phyloP scores from a whole-genome alignment of 768 basidiomycete genomes.

The Tylopilus cervinicoccineus region DNA sequence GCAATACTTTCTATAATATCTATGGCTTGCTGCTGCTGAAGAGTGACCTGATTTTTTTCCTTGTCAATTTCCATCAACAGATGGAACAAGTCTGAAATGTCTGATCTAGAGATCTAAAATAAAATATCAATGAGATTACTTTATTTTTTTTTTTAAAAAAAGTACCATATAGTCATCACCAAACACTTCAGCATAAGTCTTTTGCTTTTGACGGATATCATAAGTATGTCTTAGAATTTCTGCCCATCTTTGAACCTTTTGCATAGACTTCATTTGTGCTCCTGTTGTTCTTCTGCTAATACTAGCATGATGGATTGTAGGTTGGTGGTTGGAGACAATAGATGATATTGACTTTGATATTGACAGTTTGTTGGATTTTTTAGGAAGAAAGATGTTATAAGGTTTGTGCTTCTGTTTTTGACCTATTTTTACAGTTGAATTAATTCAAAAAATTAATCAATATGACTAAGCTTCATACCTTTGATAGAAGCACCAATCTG shows the following conservation, averaged over 20 bases:
- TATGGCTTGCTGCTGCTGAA: slow-evolving; percentile 10
- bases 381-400: not conserved
- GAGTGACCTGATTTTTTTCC: slow-evolving; percentile 19
- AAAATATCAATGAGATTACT: not conserved
- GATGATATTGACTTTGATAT: not conserved
- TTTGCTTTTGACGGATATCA: not conserved
- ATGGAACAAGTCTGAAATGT: slow-evolving; percentile 11
- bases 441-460: not conserved
- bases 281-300: not conserved
- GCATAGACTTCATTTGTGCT: not conserved
- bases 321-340: not conserved
- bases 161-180: slow-evolving; percentile 16
- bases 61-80: slow-evolving; percentile 21
- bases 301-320: not conserved
- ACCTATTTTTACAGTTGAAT: not conserved
- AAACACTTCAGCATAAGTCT: slow-evolving; percentile 10
- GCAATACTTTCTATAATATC: slow-evolving; percentile 8
- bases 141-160: fast-evolving
- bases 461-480: not conserved
- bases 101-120: slow-evolving; percentile 1
- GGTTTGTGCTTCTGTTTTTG: not conserved
- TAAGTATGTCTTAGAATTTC: slow-evolving; percentile 3
- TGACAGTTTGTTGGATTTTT: not conserved
- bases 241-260: slow-evolving; percentile 15
- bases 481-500: not conserved